Percentiles rank a stretch among this genome's conserved stretches.
These are phyloP conservation scores for Pueraria montana DNA, from an alignment of 306 rosid genomes.

Conservation along the genomic window DNA sequence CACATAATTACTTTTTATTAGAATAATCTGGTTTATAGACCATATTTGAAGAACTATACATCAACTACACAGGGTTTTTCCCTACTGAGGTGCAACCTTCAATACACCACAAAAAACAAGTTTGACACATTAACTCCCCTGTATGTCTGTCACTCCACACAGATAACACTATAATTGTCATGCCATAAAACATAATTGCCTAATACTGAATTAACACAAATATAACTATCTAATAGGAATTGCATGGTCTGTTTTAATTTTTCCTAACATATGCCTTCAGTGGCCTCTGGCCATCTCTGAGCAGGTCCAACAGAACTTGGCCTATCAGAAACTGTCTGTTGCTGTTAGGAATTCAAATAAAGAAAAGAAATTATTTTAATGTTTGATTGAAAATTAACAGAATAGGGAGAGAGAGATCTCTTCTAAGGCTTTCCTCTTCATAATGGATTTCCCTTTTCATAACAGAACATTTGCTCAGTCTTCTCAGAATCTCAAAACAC, in stretches of 20 bases:
- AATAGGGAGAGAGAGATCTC: conserved; percentile 13
- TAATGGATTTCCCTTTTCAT: conserved; percentile 4
- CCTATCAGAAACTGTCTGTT: background rate
- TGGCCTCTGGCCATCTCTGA: background rate
- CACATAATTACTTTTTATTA: background rate
- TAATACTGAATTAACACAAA: background rate
- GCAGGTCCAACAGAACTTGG: background rate
- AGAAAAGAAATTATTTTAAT: background rate
- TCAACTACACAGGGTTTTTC: background rate
- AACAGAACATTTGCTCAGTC: background rate
- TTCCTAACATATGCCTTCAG: background rate
- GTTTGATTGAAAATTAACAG: conserved; percentile 23
- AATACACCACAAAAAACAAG: background rate
- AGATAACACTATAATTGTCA: background rate
- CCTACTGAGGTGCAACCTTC: background rate
- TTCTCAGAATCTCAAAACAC: background rate
- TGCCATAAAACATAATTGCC: background rate
- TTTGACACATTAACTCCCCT: background rate
- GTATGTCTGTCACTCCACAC: background rate
- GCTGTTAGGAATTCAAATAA: conserved; percentile 20
- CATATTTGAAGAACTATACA: background rate
- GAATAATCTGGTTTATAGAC: background rate
- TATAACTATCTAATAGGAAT: background rate
- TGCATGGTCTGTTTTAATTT: background rate
- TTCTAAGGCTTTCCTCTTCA: conserved; percentile 22